Percentiles rank a stretch among this genome's conserved stretches.
Evolutionary conservation across 768 basidiomycete genomes (phyloP).

Genomic region (Bullera alba): DNA sequence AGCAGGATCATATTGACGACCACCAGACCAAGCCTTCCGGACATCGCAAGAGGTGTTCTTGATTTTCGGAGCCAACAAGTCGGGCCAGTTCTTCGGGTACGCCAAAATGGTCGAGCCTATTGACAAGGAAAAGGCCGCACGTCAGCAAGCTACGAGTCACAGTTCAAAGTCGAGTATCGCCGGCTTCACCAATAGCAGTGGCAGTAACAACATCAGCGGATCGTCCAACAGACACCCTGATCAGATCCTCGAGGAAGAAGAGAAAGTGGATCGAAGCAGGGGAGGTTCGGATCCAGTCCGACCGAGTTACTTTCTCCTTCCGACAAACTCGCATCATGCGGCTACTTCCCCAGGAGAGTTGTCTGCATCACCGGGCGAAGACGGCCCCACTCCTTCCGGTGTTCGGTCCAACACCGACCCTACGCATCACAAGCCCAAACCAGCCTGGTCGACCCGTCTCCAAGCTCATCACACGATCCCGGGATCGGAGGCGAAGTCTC

Average conservation of each 20-base stretch:
- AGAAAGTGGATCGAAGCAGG: constrained; percentile 2
- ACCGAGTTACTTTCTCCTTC: constrained; percentile 20
- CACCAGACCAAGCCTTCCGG: constrained; percentile 75
- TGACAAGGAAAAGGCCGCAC: constrained; percentile 26
- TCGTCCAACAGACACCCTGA: background rate
- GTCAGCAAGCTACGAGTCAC: background rate
- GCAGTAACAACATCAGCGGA: background rate
- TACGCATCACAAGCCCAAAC: constrained; percentile 1
- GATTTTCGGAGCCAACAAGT: constrained; percentile 87
- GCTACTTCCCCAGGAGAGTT: constrained; percentile 22
- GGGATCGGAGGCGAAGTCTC: constrained; percentile 5
- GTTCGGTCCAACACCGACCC: constrained; percentile 20
- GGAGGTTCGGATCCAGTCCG: constrained; percentile 5
- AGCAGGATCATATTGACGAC: too few relatives aligned
- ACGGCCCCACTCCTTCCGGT: constrained; percentile 4
- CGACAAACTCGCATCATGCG: constrained; percentile 19
- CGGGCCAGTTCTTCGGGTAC: constrained; percentile 90
- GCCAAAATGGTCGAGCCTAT: constrained; percentile 57
- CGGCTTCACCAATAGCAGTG: background rate
- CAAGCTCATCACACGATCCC: constrained; percentile 5
- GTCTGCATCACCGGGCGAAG: constrained; percentile 25
- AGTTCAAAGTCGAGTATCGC: too few relatives aligned
- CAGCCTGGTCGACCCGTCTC: constrained; percentile 3
- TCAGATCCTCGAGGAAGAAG: constrained; percentile 20
- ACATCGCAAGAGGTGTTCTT: constrained; percentile 80